These are phyloP conservation scores for Musa beccarii DNA, from an alignment of 176 grass and related monocot species.

Conservation along the genomic window DNA sequence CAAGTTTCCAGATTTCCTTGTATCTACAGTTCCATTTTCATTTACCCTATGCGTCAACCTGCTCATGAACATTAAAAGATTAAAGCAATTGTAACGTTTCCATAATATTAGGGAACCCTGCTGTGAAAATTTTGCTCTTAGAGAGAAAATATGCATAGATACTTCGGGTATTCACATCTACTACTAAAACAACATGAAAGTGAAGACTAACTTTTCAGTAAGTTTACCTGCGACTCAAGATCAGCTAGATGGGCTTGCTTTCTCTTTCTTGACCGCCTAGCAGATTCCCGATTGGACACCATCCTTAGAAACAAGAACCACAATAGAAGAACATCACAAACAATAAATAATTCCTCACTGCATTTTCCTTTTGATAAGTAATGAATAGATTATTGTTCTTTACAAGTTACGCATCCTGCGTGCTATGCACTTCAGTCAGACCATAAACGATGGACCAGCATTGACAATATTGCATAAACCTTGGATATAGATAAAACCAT, in stretches of 20 bases:
- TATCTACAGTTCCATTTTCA: not conserved
- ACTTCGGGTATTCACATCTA: not conserved
- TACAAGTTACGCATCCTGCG: too few species aligned
- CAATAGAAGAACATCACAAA: not conserved
- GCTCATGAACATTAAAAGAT: too few species aligned
- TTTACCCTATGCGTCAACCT: too few species aligned
- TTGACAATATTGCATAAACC: too few species aligned
- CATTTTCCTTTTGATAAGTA: not conserved
- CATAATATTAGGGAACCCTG: not conserved
- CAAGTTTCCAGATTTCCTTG: not conserved
- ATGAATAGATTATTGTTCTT: not conserved
- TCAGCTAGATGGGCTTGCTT: constrained; percentile 84
- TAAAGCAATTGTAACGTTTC: not conserved
- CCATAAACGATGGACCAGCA: too few species aligned
- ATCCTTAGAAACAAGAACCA: constrained; percentile 39
- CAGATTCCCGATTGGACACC: constrained; percentile 95
- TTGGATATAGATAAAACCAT: too few species aligned
- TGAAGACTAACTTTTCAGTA: not conserved
- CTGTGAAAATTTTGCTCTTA: not conserved
- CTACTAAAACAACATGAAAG: not conserved
- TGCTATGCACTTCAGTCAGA: too few species aligned
- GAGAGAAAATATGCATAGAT: not conserved
- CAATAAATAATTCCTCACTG: not conserved
- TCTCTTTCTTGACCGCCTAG: constrained; percentile 81
- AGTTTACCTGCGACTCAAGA: constrained; percentile 66